Base-by-base conservation (phyloP, 352 stramenopile genomes). In the Globisporangium uncinulatum region DNA sequence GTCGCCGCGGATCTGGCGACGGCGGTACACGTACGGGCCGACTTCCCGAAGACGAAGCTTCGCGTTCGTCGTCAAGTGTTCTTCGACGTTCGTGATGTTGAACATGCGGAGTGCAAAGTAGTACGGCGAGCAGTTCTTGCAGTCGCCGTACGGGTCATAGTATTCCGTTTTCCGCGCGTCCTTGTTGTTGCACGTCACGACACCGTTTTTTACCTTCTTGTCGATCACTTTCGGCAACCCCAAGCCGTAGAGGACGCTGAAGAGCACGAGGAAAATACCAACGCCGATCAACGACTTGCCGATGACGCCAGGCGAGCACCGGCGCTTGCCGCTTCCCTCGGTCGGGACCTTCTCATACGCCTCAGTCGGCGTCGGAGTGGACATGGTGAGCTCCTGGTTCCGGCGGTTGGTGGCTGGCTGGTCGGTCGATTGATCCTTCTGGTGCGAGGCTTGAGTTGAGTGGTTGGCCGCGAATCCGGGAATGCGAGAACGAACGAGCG, bases 81-180 rank as follows among this genome's bases (percentile, higher is more conserved):
- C 71, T 66, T 73, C 65, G 5, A 61, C 69, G 45, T 63, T 59
- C 10, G 56, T 66, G 31, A 62, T 57, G 57, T 79, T 79, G 47
- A 67, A 84, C 45, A 69, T 41, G 7, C 61, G 69, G 7, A 79
- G 46, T 56, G 80, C 63, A 57, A 72, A 80, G 65, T 83, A 83
- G 70, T 77, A 81, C 36, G 72, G 74, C 49, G 64, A 69, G 57
- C 74, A 83, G 65, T 79, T 74, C 6, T 83, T 60, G 55, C 74
- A 85, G 63, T 85, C 72, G 21, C 71, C 70, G 66, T 84, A 84
- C 39, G 63, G 51, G 62, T 86, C 76, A 19, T 67, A 17, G 60
- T 71, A 87, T 32, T 49, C 56, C 21, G 79, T 63, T 6, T 80
- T 70, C 47, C 59, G 42, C 36, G 54, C 61, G 17, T 67, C 71